Base-by-base conservation (phyloP, 352 stramenopile genomes). In the Globisporangium emineosum region DNA sequence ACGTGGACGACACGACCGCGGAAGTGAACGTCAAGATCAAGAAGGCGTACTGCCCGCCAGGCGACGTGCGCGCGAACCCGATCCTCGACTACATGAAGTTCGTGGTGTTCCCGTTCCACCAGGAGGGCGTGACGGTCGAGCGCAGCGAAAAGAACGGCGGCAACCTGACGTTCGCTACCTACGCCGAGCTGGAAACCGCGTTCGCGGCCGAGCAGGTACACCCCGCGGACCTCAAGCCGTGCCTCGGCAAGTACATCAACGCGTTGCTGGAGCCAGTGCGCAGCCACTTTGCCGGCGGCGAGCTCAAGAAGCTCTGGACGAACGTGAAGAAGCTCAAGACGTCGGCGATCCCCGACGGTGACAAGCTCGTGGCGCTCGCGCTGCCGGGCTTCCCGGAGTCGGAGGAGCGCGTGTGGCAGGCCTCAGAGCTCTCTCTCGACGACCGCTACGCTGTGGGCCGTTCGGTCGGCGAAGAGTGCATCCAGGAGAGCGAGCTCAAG, bases 11-110 rank as follows among this genome's bases (percentile, higher is more conserved):
- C 81, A 90, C 89, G 17, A 77, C 76, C 17, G 91, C 93, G 6
- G 94, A 98, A 68, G 90, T 98, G 56, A 98, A 98, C 75, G 88
- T 84, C 61, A 99, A 99, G 79, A 97, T 99, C 72, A 99, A 99
- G 77, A 99, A 99, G 76, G 97, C 97, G 10, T 99, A 98, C 74
- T 99, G 98, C 64, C 96, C 91, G 25, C 89, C 87, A 1, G 88
- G 86, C 21, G 81, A 96, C 49, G 81, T 96, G 62, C 68, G 90
- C 53, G 82, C 75, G 30, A 99, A 99, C 81, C 97, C 97, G 49
- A 96, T 98, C 60, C 76, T 99, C 29, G 95, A 98, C 72, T 99
- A 98, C 83, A 96, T 98, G 80, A 90, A 98, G 73, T 81, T 97
- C 70, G 83, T 99, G 60, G 93, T 99, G 57, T 97, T 99, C 64